Evolutionary conservation across 2,329 filamentous ascomycete species (phyloP).

Genomic region (Arthroderma sp.): DNA sequence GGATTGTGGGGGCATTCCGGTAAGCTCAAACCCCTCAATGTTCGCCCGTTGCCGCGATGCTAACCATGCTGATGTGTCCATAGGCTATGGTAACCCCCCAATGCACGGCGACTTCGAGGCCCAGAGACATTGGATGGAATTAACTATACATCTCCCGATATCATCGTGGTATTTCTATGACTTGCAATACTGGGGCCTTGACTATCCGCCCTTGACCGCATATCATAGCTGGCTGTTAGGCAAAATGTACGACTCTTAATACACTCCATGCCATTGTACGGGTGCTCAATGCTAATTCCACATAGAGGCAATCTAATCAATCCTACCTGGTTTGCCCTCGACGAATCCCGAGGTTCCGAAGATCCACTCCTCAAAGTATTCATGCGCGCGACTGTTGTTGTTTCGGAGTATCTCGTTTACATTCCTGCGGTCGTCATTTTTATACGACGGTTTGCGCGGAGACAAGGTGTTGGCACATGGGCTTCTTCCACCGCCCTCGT

Average conservation of each 20-base stretch:
- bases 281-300: neutral
- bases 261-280: neutral
- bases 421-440: conserved; percentile 78
- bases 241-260: conserved; percentile 44
- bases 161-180: conserved; percentile 98
- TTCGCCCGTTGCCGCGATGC: neutral
- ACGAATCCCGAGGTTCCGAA: conserved; percentile 68
- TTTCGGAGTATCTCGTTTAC: conserved; percentile 84
- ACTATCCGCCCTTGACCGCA: conserved; percentile 93
- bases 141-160: conserved; percentile 76
- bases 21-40: conserved; percentile 24
- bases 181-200: conserved; percentile 90
- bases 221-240: conserved; percentile 97
- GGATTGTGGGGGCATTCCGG: conserved; percentile 93
- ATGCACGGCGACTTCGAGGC: conserved; percentile 98
- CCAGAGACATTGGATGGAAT: conserved; percentile 97
- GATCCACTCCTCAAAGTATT: conserved; percentile 74
- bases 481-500: conserved; percentile 72
- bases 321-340: conserved; percentile 74
- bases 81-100: conserved; percentile 67
- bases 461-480: conserved; percentile 68
- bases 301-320: conserved; percentile 59
- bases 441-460: conserved; percentile 63
- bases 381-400: conserved; percentile 83
- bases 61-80: conserved; percentile 1